Percentiles rank a stretch among this genome's conserved stretches.
phyloP scores from a whole-genome alignment of 2,329 filamentous ascomycete species.

The Diaporthe sp. region DNA sequence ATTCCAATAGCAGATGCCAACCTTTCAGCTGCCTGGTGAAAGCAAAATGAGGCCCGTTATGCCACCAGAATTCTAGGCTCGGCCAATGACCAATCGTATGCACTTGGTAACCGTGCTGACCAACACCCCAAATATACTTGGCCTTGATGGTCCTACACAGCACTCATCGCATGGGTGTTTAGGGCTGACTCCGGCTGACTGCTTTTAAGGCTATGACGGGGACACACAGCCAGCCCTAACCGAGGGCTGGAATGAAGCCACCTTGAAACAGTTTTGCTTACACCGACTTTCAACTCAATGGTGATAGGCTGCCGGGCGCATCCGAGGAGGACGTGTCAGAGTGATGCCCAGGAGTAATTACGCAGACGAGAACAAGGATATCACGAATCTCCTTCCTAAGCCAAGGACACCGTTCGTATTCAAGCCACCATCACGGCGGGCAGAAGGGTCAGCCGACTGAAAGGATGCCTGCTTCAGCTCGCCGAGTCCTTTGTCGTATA shows the following conservation, averaged over 20 bases:
- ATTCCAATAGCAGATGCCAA: not conserved
- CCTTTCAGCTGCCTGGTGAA: not conserved
- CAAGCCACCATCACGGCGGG: not conserved
- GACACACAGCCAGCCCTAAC: not conserved
- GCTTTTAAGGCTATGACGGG: constrained; percentile 16
- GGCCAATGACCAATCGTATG: not conserved
- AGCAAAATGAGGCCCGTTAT: constrained; percentile 12
- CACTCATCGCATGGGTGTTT: not conserved
- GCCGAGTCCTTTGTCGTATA: not conserved
- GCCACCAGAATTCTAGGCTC: not conserved
- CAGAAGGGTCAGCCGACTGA: not conserved
- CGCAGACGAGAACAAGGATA: constrained; percentile 5
- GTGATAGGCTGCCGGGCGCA: not conserved
- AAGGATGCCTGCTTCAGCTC: not conserved
- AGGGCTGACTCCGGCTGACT: constrained; percentile 34
- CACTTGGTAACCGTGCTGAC: not conserved
- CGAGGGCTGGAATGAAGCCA: not conserved
- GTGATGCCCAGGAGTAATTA: not conserved
- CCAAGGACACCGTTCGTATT: constrained; percentile 18
- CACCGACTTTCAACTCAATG: constrained; percentile 12
- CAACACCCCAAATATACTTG: constrained; percentile 16
- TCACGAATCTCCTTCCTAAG: not conserved
- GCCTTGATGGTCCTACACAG: not conserved
- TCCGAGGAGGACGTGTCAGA: not conserved
- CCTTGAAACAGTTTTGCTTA: not conserved